These are phyloP conservation scores for Fraxinus sp. DNA, from an alignment of 305 asterid species.

Conservation along the genomic window DNA sequence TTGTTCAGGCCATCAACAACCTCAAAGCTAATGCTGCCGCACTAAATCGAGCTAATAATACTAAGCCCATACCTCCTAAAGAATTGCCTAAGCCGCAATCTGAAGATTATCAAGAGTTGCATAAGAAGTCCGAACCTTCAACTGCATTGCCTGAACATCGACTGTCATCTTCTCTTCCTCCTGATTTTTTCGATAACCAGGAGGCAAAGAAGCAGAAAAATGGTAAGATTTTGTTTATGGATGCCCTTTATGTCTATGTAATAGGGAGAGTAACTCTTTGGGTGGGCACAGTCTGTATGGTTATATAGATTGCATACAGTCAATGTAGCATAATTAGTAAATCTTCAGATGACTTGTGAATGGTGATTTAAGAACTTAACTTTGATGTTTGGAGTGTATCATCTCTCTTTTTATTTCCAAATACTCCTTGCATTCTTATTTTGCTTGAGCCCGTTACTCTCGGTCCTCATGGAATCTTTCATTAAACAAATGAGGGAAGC, in stretches of 20 bases:
- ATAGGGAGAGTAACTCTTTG: conserved; percentile 1
- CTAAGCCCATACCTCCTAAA: conserved; percentile 43
- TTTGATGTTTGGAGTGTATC: conserved; percentile 1
- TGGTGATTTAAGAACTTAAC: background rate
- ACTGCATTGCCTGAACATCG: conserved; percentile 38
- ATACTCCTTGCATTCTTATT: background rate
- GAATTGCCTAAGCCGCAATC: conserved; percentile 49
- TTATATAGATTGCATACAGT: background rate
- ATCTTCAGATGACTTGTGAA: background rate
- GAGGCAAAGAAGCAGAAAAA: conserved; percentile 65
- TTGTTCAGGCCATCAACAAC: conserved; percentile 65
- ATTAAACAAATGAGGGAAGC: background rate
- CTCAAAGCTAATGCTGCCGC: conserved; percentile 79
- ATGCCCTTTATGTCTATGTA: conserved; percentile 22
- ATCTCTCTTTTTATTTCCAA: background rate
- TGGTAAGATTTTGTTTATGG: conserved; percentile 44
- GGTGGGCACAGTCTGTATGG: background rate
- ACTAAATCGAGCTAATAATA: conserved; percentile 35
- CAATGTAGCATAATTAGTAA: background rate
- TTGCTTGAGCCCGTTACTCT: background rate
- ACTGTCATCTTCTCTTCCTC: conserved; percentile 61
- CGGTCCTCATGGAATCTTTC: background rate
- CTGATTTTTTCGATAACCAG: conserved; percentile 66
- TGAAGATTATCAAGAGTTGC: conserved; percentile 34
- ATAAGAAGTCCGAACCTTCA: conserved; percentile 44